Evolutionary conservation across 2,329 filamentous ascomycete genomes (phyloP).

Genomic region (Botrytis squamosa): DNA sequence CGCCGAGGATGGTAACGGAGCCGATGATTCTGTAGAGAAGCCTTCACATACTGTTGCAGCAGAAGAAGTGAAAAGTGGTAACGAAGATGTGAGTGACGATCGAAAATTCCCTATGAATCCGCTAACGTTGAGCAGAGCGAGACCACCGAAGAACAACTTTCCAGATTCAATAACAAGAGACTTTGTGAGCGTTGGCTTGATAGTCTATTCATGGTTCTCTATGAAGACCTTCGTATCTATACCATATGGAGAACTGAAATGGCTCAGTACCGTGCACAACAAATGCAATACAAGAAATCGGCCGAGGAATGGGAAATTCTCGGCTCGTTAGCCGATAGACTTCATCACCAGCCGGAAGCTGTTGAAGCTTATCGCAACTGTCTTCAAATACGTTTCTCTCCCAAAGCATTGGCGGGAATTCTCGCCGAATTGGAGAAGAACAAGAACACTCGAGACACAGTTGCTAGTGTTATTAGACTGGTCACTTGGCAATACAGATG

Average conservation of each 20-base stretch:
- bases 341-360: conserved; percentile 89
- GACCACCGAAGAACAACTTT: conserved; percentile 70
- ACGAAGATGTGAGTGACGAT: conserved; percentile 59
- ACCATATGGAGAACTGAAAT: conserved; percentile 99
- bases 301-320: conserved; percentile 98
- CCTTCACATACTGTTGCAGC: conserved; percentile 70
- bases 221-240: conserved; percentile 96
- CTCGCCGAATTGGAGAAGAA: conserved; percentile 74
- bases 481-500: conserved; percentile 98
- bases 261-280: conserved; percentile 89
- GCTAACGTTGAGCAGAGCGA: conserved; percentile 49
- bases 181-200: conserved; percentile 97
- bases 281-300: conserved; percentile 93
- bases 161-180: conserved; percentile 93
- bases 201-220: conserved; percentile 98
- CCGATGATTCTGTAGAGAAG: conserved; percentile 61
- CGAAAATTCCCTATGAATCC: conserved; percentile 30
- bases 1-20: conserved; percentile 32
- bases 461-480: conserved; percentile 83
- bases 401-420: conserved; percentile 85
- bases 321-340: conserved; percentile 83
- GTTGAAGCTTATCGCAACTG: conserved; percentile 92
- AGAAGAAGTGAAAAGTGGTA: conserved; percentile 72
- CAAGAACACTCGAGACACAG: conserved; percentile 75
- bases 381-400: conserved; percentile 83